Conservation (phyloP, 768 basidiomycete genomes). For the Hericium coralloides region DNA sequence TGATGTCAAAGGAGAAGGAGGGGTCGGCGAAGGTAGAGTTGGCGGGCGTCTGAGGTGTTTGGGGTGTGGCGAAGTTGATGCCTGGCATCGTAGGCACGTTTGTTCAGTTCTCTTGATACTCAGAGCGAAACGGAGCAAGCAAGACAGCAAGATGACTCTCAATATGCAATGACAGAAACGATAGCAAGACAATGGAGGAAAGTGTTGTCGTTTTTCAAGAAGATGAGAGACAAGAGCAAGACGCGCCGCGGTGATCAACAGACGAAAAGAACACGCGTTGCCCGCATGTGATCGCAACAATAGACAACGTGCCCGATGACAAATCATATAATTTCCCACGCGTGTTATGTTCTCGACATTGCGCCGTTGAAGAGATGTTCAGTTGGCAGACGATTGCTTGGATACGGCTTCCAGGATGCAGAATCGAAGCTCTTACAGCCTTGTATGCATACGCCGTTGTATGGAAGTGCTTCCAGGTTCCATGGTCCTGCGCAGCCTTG, state of each 20-base stretch:
- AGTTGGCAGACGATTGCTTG: no score
- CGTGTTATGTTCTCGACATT: neutral
- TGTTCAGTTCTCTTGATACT: no score
- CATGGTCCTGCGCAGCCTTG: no score
- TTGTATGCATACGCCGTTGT: no score
- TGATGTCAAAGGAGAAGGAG: slow-evolving; percentile 2
- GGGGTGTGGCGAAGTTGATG: neutral
- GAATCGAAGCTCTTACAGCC: no score
- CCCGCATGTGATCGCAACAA: neutral
- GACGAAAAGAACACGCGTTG: neutral
- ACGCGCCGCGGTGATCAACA: neutral
- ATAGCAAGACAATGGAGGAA: neutral
- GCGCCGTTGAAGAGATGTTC: no score
- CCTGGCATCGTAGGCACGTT: neutral
- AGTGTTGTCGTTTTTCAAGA: neutral
- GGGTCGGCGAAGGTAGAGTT: slow-evolving; percentile 1
- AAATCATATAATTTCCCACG: neutral
- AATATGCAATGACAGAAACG: neutral
- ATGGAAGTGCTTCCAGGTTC: no score
- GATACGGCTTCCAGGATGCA: no score
- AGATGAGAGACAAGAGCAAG: neutral
- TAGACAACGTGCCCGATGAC: neutral
- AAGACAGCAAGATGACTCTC: neutral
- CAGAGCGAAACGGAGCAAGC: neutral
- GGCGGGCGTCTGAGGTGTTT: slow-evolving; percentile 5